Evolutionary conservation across 495 filamentous ascomycete genomes (phyloP).

Genomic region (Physcia stellaris): DNA sequence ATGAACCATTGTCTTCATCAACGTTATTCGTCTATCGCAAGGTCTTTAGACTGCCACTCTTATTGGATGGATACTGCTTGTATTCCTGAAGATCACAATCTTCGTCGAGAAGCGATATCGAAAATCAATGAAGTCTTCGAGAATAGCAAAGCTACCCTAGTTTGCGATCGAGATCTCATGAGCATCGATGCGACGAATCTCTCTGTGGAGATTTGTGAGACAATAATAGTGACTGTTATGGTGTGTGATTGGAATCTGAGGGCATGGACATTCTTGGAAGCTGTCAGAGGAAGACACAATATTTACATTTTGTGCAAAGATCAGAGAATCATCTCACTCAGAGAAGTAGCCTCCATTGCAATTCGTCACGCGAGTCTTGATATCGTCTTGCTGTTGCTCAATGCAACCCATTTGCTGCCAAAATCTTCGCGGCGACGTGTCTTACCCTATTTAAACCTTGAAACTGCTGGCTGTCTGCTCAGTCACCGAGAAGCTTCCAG

Average conservation of each 20-base stretch:
- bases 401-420: no score
- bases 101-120: slow-evolving; percentile 13
- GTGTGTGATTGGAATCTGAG: slow-evolving; percentile 20
- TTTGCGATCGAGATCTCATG: slow-evolving; percentile 17
- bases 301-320: slow-evolving; percentile 15
- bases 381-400: slow-evolving; percentile 2
- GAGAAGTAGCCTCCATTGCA: slow-evolving; percentile 7
- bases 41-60: slow-evolving; percentile 10
- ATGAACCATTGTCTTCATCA: slow-evolving; percentile 15
- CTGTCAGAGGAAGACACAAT: slow-evolving; percentile 9
- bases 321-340: slow-evolving; percentile 9
- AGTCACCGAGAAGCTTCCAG: slow-evolving; percentile 15
- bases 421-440: no score
- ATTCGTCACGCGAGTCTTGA: not conserved
- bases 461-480: slow-evolving; percentile 12
- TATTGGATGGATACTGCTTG: slow-evolving; percentile 20
- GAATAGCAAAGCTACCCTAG: slow-evolving; percentile 10
- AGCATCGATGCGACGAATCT: slow-evolving; percentile 7
- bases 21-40: slow-evolving; percentile 11
- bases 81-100: slow-evolving; percentile 12
- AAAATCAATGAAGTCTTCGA: slow-evolving; percentile 16
- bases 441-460: slow-evolving; percentile 6
- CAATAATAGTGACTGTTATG: slow-evolving; percentile 9
- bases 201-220: slow-evolving; percentile 5
- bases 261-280: slow-evolving; percentile 18